Evolutionary conservation across 2,329 filamentous ascomycete genomes (phyloP).

Genomic region (Fusarium guadeloupense): DNA sequence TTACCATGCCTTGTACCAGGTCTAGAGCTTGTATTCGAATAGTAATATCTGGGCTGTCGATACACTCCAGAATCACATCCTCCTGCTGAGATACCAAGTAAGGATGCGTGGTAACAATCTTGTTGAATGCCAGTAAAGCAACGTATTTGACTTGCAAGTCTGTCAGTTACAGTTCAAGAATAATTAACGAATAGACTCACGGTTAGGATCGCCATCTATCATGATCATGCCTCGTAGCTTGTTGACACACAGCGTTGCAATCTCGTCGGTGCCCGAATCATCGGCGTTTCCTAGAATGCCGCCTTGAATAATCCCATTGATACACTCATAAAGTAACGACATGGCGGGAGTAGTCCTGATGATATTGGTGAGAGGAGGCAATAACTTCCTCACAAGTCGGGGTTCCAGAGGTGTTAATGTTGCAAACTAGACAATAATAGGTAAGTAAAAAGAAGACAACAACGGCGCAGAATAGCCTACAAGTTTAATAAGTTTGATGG

Average conservation of each 20-base stretch:
- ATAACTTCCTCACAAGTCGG: constrained; percentile 86
- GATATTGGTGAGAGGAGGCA: constrained; percentile 89
- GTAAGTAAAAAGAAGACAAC: background rate
- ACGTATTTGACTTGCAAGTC: constrained; percentile 85
- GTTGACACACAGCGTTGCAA: constrained; percentile 89
- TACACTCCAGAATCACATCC: constrained; percentile 94
- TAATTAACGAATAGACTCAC: constrained; percentile 62
- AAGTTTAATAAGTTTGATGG: constrained; percentile 98
- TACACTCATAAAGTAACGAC: constrained; percentile 98
- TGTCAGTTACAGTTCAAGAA: constrained; percentile 18
- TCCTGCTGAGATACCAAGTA: constrained; percentile 90
- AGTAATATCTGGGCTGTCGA: constrained; percentile 94
- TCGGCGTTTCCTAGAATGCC: constrained; percentile 88
- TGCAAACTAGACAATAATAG: constrained; percentile 75
- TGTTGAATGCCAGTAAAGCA: constrained; percentile 92
- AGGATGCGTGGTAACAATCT: constrained; percentile 89
- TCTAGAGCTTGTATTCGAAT: constrained; percentile 94
- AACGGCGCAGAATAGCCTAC: constrained; percentile 54
- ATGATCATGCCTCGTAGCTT: constrained; percentile 96
- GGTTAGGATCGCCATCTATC: constrained; percentile 90
- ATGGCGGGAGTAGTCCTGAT: constrained; percentile 96
- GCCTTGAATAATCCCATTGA: constrained; percentile 97
- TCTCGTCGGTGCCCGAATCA: constrained; percentile 86
- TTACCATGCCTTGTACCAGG: constrained; percentile 93
- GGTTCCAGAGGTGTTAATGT: constrained; percentile 93